These are phyloP conservation scores for Microbotryum silenes-acaulis DNA, from an alignment of 1,284 basidiomycete genomes.

Conservation along the genomic window DNA sequence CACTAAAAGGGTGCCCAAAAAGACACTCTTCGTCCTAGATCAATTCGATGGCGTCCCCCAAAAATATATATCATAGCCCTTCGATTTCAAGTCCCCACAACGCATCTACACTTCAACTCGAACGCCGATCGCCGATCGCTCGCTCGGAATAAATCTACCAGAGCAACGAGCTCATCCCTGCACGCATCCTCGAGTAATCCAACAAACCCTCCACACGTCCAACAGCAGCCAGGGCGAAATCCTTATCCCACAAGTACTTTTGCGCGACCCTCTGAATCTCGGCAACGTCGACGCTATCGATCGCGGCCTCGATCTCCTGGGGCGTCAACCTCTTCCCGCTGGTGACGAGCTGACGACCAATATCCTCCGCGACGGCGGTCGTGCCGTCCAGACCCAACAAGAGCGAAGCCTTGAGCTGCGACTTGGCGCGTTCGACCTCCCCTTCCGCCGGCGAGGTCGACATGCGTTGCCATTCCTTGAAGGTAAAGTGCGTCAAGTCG, in stretches of 20 bases:
- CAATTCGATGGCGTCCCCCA: too few relatives aligned
- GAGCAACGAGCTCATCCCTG: slow-evolving; percentile 40
- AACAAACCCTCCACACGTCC: slow-evolving; percentile 80
- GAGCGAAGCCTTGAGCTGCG: slow-evolving; percentile 91
- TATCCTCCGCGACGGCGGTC: slow-evolving; percentile 95
- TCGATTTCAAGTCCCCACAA: too few relatives aligned
- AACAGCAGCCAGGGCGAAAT: slow-evolving; percentile 71
- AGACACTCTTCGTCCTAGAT: too few relatives aligned
- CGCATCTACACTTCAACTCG: neutral
- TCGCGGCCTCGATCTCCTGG: slow-evolving; percentile 84
- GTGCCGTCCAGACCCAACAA: slow-evolving; percentile 87
- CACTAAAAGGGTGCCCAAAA: too few relatives aligned
- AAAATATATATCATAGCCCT: too few relatives aligned
- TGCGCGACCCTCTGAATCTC: slow-evolving; percentile 92
- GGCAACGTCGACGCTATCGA: slow-evolving; percentile 78
- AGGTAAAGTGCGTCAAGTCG: slow-evolving; percentile 87
- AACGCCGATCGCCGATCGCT: too few relatives aligned
- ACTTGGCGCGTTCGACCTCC: slow-evolving; percentile 95
- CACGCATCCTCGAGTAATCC: slow-evolving; percentile 36
- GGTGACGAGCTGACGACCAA: slow-evolving; percentile 93
- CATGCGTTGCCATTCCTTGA: slow-evolving; percentile 97
- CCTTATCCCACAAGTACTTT: slow-evolving; percentile 95
- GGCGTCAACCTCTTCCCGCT: slow-evolving; percentile 81
- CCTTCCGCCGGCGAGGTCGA: slow-evolving; percentile 66
- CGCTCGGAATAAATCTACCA: slow-evolving; percentile 32